These are phyloP conservation scores for Alternaria solani DNA, from an alignment of 2,329 filamentous ascomycete genomes.

Conservation along the genomic window DNA sequence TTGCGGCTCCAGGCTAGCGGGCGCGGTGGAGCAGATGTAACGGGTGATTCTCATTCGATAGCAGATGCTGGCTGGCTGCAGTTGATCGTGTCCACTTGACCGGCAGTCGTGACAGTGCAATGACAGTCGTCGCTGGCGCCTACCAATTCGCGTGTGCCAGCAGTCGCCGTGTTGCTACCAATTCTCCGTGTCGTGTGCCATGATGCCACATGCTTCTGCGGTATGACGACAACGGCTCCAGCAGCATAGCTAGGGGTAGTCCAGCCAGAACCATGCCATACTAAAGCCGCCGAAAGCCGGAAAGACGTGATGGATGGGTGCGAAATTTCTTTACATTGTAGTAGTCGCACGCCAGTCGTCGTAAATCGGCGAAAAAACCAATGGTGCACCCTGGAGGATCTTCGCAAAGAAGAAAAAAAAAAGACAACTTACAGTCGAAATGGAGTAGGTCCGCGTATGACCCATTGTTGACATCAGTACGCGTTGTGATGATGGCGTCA, in stretches of 20 bases:
- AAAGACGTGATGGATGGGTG: constrained; percentile 25
- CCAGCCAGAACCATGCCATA: constrained; percentile 22
- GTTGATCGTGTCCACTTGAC: constrained; percentile 36
- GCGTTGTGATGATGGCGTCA: constrained; percentile 6
- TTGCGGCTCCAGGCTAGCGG: constrained; percentile 36
- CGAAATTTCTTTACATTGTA: constrained; percentile 22
- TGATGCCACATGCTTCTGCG: constrained; percentile 23
- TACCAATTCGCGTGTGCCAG: constrained; percentile 9
- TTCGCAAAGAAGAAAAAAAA: constrained; percentile 13
- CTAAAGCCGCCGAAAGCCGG: constrained; percentile 42
- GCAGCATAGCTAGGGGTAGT: constrained; percentile 13
- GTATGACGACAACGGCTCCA: constrained; percentile 35
- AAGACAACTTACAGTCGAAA: constrained; percentile 45
- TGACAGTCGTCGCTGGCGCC: constrained; percentile 5
- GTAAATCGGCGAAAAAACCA: constrained; percentile 28
- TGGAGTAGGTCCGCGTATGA: constrained; percentile 47
- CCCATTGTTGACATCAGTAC: constrained; percentile 27
- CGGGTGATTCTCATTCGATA: constrained; percentile 36
- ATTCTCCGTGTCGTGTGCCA: constrained; percentile 38
- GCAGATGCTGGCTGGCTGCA: constrained; percentile 29
- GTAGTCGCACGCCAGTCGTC: constrained; percentile 16
- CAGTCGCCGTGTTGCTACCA: constrained; percentile 4
- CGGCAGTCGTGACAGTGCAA: constrained; percentile 19
- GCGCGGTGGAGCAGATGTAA: constrained; percentile 37
- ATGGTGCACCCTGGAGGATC: constrained; percentile 12